A percentile compares a stretch with the other conserved stretches of the same genome.
Conservation (phyloP, 225 moss, liverwort and hornwort species). For the Ulota crispa region DNA sequence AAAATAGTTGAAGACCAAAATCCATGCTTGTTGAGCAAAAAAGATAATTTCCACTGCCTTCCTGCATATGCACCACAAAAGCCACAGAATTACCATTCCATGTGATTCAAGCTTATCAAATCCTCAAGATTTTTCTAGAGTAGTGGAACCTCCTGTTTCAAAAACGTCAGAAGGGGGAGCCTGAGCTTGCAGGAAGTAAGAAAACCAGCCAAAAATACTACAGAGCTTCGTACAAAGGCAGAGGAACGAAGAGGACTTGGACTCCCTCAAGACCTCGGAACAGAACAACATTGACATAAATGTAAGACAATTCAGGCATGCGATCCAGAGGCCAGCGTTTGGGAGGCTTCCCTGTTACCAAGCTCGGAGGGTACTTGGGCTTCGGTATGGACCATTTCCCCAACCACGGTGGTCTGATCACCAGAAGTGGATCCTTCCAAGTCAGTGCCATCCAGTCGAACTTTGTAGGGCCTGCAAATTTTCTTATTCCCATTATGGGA, state of each 20-base stretch:
- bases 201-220: conserved; percentile 9
- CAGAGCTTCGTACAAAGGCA: conserved; percentile 21
- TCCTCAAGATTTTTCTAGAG: not conserved
- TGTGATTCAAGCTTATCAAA: not conserved
- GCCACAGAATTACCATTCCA: not conserved
- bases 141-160: not conserved
- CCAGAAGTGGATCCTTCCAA: conserved; percentile 12
- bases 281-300: conserved; percentile 26
- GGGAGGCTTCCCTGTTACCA: conserved; percentile 16
- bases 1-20: not conserved
- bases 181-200: not conserved
- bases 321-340: conserved; percentile 27
- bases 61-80: conserved; percentile 10
- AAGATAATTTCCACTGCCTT: not conserved
- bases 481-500: conserved; percentile 10
- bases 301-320: conserved; percentile 23
- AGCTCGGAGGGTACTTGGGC: conserved; percentile 29
- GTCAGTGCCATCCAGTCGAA: conserved; percentile 32
- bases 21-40: not conserved
- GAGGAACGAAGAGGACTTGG: conserved; percentile 36
- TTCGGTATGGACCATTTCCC: not conserved
- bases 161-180: not conserved
- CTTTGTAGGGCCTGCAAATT: conserved; percentile 22
- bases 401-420: conserved; percentile 23
- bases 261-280: conserved; percentile 33